Evolutionary conservation across 192 early-diverging fungal genomes (phyloP).

Genomic region (Podochytrium sp.): DNA sequence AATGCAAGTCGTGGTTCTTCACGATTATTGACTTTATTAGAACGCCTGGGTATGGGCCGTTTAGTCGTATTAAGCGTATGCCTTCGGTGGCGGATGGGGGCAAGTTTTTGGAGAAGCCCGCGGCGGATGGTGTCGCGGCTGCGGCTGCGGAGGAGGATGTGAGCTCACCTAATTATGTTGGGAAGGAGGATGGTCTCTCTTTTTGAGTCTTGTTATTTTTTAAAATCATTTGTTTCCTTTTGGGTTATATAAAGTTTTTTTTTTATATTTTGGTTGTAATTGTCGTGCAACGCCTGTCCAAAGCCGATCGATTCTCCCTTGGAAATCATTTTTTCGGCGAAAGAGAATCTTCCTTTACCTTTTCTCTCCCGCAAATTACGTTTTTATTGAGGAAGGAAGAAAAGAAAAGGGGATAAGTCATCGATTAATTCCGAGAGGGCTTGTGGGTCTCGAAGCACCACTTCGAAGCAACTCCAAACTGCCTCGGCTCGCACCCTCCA

Average conservation of each 20-base stretch:
- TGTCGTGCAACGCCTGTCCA: background rate
- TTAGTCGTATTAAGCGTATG: constrained; percentile 42
- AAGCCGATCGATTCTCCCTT: background rate
- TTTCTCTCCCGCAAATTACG: too few relatives aligned
- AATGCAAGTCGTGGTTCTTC: constrained; percentile 85
- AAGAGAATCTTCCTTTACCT: too few relatives aligned
- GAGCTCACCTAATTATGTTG: constrained; percentile 17
- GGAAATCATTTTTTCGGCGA: background rate
- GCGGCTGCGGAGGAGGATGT: constrained; percentile 17
- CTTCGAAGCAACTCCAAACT: too few relatives aligned
- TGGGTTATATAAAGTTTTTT: background rate
- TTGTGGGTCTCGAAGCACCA: too few relatives aligned
- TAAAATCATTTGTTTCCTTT: background rate
- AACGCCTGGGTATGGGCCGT: constrained; percentile 73
- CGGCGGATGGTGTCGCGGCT: background rate
- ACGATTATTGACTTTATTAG: constrained; percentile 84
- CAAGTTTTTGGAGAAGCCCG: background rate
- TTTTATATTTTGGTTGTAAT: background rate
- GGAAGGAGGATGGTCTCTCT: background rate
- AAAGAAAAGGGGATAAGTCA: too few relatives aligned
- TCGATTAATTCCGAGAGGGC: too few relatives aligned
- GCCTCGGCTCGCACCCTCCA: too few relatives aligned
- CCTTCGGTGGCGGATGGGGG: constrained; percentile 8
- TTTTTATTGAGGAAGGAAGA: too few relatives aligned
- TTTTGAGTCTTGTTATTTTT: background rate